Conservation (phyloP, 805 yeast species). For the Ogataea allantospora region DNA sequence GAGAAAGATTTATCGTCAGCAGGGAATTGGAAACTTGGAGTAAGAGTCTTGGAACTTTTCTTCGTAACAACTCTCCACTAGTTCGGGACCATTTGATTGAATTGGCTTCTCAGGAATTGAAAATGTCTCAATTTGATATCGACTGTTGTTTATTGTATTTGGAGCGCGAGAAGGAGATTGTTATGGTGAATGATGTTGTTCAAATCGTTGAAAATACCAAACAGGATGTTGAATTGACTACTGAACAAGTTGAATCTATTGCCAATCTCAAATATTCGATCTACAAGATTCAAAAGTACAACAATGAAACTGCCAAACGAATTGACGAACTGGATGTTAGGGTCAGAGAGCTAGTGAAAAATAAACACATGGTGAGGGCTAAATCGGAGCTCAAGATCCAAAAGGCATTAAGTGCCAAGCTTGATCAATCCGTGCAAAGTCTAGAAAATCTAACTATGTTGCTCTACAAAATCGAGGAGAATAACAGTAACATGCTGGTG, state of each 20-base stretch:
- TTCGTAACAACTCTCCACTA: constrained; percentile 15
- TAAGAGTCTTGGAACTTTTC: constrained; percentile 3
- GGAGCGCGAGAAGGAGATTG: constrained; percentile 16
- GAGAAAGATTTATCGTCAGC: constrained; percentile 22
- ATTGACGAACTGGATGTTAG: constrained; percentile 13
- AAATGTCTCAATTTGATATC: constrained; percentile 20
- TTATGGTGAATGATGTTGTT: constrained; percentile 4
- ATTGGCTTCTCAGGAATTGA: constrained; percentile 2
- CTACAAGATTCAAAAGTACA: constrained; percentile 20
- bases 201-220: background rate
- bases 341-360: constrained; percentile 15
- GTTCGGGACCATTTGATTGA: constrained; percentile 14
- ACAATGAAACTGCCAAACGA: constrained; percentile 14
- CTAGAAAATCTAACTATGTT: constrained; percentile 26
- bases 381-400: constrained; percentile 26
- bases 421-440: constrained; percentile 18
- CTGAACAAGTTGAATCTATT: constrained; percentile 22
- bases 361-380: constrained; percentile 22
- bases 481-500: constrained; percentile 25
- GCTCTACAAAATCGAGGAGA: constrained; percentile 28
- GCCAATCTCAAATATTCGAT: constrained; percentile 31
- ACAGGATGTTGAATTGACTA: constrained; percentile 11
- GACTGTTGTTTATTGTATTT: constrained; percentile 25
- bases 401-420: constrained; percentile 23
- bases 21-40: constrained; percentile 18